A percentile compares a stretch with the other conserved stretches of the same genome.
phyloP scores from a whole-genome alignment of 2,329 filamentous ascomycete genomes.

The Exophiala aquamarina region DNA sequence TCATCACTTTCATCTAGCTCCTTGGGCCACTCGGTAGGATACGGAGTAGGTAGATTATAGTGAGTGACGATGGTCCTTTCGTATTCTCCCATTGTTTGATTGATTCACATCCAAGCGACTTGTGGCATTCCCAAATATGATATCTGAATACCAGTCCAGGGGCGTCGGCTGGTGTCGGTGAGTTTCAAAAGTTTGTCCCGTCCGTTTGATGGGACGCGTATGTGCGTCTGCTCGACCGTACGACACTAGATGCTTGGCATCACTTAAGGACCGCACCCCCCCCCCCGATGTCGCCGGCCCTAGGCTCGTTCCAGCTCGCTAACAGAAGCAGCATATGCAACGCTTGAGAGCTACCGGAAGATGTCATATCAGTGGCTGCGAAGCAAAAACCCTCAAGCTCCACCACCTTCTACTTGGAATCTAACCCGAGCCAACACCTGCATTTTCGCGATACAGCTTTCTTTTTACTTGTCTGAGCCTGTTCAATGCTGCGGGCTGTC shows the following conservation, averaged over 20 bases:
- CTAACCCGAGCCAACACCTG: not conserved
- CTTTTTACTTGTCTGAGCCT: constrained; percentile 4
- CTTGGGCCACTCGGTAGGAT: constrained; percentile 81
- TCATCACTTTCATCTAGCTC: constrained; percentile 73
- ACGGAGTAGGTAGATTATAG: constrained; percentile 79
- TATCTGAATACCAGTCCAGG: constrained; percentile 22
- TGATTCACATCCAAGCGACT: too few relatives aligned
- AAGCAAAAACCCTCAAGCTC: constrained; percentile 14
- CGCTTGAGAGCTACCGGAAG: too few relatives aligned
- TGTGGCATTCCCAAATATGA: too few relatives aligned
- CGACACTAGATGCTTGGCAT: too few relatives aligned
- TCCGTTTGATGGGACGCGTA: too few relatives aligned
- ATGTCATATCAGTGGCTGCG: not conserved
- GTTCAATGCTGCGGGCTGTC: constrained; percentile 19
- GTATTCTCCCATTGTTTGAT: constrained; percentile 61
- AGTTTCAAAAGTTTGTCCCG: too few relatives aligned
- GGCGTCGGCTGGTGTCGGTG: constrained; percentile 4
- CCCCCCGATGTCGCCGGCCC: too few relatives aligned
- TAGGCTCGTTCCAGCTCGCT: too few relatives aligned
- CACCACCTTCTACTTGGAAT: constrained; percentile 6
- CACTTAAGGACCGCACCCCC: too few relatives aligned
- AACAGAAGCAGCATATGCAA: too few relatives aligned
- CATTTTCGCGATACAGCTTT: constrained; percentile 17
- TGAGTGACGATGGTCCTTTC: constrained; percentile 80
- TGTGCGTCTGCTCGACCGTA: too few relatives aligned